phyloP scores from a whole-genome alignment of 1,284 basidiomycete genomes.

The Singerocomus rubriflavus region DNA sequence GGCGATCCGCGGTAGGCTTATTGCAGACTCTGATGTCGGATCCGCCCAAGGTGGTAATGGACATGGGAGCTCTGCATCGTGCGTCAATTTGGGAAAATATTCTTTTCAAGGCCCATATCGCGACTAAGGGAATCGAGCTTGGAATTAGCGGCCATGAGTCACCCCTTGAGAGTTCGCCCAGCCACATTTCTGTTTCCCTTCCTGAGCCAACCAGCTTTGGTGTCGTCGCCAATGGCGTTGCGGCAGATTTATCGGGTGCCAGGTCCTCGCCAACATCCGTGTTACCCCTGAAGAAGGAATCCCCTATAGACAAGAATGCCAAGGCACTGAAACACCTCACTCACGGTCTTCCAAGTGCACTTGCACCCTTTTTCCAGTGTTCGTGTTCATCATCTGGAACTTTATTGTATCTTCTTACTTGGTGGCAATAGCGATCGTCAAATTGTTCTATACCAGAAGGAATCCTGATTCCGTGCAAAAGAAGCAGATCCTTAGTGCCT shows the following conservation, averaged over 20 bases:
- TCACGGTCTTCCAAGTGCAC: slow-evolving; percentile 72
- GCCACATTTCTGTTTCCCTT: slow-evolving; percentile 38
- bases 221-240: slow-evolving; percentile 41
- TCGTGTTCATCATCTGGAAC: slow-evolving; percentile 21
- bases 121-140: slow-evolving; percentile 49
- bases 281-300: slow-evolving; percentile 39
- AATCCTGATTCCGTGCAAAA: slow-evolving; percentile 77
- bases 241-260: slow-evolving; percentile 27
- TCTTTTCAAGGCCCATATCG: slow-evolving; percentile 61
- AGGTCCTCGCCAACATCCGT: slow-evolving; percentile 24
- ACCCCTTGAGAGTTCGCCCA: slow-evolving; percentile 45
- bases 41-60: slow-evolving; percentile 63
- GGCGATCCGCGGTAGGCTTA: slow-evolving; percentile 72
- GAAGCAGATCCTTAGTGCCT: slow-evolving; percentile 72
- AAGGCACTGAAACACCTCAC: slow-evolving; percentile 79
- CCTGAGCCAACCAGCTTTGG: slow-evolving; percentile 35
- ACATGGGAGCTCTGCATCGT: slow-evolving; percentile 84
- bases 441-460: slow-evolving; percentile 82
- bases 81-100: slow-evolving; percentile 86
- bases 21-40: slow-evolving; percentile 74
- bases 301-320: slow-evolving; percentile 63
- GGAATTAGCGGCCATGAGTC: slow-evolving; percentile 40
- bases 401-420: slow-evolving; percentile 8
- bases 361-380: slow-evolving; percentile 92
- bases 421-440: slow-evolving; percentile 66